Conservation (phyloP, 495 filamentous ascomycete species). For the Beverwykella pulmonaria region DNA sequence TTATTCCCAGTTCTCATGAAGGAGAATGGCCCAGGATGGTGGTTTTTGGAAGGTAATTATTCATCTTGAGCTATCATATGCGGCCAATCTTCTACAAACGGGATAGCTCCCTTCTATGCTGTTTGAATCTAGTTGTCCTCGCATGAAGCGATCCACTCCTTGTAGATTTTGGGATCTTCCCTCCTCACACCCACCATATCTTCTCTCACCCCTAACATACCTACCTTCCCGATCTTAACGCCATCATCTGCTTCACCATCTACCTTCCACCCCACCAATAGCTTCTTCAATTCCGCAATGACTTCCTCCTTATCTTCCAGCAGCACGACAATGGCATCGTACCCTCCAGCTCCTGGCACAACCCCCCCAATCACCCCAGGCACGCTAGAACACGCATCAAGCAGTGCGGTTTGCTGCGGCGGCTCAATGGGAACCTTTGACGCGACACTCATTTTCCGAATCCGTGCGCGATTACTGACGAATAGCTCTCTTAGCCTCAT, state of each 20-base stretch:
- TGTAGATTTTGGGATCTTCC: conserved; percentile 65
- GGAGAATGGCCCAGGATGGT: too few species aligned
- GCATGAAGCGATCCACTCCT: conserved; percentile 57
- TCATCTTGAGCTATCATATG: too few species aligned
- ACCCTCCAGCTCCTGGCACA: conserved; percentile 92
- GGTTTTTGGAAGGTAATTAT: too few species aligned
- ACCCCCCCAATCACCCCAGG: conserved; percentile 87
- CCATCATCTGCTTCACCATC: conserved; percentile 51
- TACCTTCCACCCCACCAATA: conserved; percentile 66
- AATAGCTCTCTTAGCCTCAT: conserved; percentile 46
- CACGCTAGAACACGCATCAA: conserved; percentile 72
- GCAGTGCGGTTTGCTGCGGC: conserved; percentile 74
- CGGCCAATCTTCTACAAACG: too few species aligned
- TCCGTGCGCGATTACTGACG: conserved; percentile 57
- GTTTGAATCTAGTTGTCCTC: too few species aligned
- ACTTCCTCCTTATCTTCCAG: conserved; percentile 73
- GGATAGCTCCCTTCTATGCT: too few species aligned
- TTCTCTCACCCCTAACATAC: conserved; percentile 77
- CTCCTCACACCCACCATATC: conserved; percentile 81
- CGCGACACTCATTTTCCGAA: conserved; percentile 72
- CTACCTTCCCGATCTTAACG: conserved; percentile 70
- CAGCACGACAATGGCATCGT: conserved; percentile 84
- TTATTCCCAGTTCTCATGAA: too few species aligned
- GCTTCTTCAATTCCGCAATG: conserved; percentile 60
- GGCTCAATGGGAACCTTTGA: conserved; percentile 92